Base-by-base conservation (phyloP, 1,284 basidiomycete genomes). In the Meira miltonrushii region DNA sequence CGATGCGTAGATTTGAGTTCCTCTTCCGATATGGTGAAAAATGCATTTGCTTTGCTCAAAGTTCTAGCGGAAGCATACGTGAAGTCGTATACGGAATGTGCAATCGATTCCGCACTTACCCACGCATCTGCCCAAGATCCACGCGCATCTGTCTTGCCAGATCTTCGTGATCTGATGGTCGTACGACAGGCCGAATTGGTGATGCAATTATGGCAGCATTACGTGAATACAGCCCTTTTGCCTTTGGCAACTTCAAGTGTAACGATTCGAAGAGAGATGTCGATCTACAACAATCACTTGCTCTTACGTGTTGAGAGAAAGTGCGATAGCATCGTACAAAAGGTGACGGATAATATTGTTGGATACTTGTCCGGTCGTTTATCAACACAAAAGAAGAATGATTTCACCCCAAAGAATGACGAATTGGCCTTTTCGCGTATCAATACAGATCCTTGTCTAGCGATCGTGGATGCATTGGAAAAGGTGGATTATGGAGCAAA, bases 201-300 rank as follows among this genome's bases (percentile, higher is more conserved):
- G 60, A 90, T 89, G 71, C 89, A 95, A 74, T 84, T 99, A 2
- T 97, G 93, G 93, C 95, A 98, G 78, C 89, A 92, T 78, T 99
- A 98, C 79, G 86, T 92, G 67, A 88, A 88, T 49, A 90, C 90
- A 15, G 94, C 93, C 0, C 80, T 99, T 7, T 82, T 97, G 10
- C 94, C 95, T 0, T 83, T 99, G 4, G 88, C 92, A 0, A 87
- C 86, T 58, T 85, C 86, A 7, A 89, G 89, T 0, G 89, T 94
- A 1, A 92, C 91, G 0, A 84, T 88, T 39, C 85, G 95, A 44
- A 85, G 94, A 28, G 95, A 98, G 79, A 94, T 97, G 89, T 84
- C 86, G 17, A 86, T 90, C 19, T 95, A 91, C 81, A 94, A 95
- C 78, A 91, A 89, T 71, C 90, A 95, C 72, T 87, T 87, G 2